Evolutionary conservation across 208 protist species (phyloP).

Genomic region (Phytomonas sp.): DNA sequence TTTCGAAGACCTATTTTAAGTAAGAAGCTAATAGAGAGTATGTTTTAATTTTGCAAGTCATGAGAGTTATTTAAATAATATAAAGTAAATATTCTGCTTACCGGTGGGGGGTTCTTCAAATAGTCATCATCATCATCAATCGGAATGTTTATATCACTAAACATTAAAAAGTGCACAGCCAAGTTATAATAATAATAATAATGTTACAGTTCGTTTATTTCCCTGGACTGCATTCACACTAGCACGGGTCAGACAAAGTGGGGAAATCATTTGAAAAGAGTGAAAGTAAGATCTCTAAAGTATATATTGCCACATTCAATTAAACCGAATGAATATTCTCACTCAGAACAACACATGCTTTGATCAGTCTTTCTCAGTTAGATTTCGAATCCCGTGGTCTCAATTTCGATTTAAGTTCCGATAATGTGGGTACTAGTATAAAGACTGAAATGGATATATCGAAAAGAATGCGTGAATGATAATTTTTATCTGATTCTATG

Average conservation of each 20-base stretch:
- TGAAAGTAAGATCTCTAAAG: background rate
- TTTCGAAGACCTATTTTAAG: background rate
- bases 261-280: background rate
- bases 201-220: background rate
- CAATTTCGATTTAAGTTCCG: background rate
- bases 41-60: background rate
- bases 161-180: background rate
- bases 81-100: slow-evolving; percentile 16
- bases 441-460: background rate
- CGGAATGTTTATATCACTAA: background rate
- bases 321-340: background rate
- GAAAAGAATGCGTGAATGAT: background rate
- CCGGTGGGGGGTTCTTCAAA: background rate
- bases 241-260: background rate
- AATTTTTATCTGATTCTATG: background rate
- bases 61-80: slow-evolving; percentile 12
- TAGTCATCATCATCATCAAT: slow-evolving; percentile 7
- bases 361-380: background rate
- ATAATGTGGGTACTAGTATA: background rate
- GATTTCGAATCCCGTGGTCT: background rate
- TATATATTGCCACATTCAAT: background rate
- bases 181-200: background rate
- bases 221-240: background rate
- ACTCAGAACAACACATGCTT: background rate
- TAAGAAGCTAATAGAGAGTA: background rate